Conservation (phyloP, 768 basidiomycete genomes). For the Lactarius hatsudake region DNA sequence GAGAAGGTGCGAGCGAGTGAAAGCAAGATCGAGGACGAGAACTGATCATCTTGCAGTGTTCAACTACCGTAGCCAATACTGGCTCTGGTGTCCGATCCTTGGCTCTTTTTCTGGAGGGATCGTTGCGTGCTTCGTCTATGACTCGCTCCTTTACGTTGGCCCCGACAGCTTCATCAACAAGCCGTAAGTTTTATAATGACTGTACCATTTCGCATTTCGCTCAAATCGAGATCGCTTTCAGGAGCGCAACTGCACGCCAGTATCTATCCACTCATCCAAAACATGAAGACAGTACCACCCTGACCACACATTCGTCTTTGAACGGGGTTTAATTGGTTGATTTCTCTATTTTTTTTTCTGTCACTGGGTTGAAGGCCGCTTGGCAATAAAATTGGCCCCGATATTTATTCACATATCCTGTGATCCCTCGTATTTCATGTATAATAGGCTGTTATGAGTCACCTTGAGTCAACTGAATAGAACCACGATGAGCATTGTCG, state of each 20-base stretch:
- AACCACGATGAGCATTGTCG: neutral
- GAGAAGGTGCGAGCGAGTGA: conserved; percentile 34
- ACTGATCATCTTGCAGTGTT: conserved; percentile 32
- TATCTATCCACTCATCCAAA: conserved; percentile 4
- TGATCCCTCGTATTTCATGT: neutral
- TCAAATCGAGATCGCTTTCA: neutral
- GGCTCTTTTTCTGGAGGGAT: conserved; percentile 58
- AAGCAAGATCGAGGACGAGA: neutral
- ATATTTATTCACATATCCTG: neutral
- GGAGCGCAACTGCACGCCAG: conserved; percentile 6
- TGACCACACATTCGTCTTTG: neutral
- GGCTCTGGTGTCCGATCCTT: conserved; percentile 66
- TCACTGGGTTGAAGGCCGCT: neutral
- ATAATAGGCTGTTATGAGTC: neutral
- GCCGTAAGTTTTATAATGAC: conserved; percentile 41
- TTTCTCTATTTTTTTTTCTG: neutral
- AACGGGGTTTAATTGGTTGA: neutral
- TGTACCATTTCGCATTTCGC: too few relatives aligned
- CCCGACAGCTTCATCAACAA: conserved; percentile 51
- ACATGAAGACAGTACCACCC: neutral
- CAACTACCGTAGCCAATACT: conserved; percentile 55
- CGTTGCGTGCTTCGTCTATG: conserved; percentile 53
- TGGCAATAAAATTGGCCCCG: neutral
- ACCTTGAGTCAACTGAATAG: neutral
- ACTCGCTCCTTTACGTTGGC: conserved; percentile 55